These are phyloP conservation scores for Saccharomyces paradoxus DNA, from an alignment of 805 yeast species.

Conservation along the genomic window DNA sequence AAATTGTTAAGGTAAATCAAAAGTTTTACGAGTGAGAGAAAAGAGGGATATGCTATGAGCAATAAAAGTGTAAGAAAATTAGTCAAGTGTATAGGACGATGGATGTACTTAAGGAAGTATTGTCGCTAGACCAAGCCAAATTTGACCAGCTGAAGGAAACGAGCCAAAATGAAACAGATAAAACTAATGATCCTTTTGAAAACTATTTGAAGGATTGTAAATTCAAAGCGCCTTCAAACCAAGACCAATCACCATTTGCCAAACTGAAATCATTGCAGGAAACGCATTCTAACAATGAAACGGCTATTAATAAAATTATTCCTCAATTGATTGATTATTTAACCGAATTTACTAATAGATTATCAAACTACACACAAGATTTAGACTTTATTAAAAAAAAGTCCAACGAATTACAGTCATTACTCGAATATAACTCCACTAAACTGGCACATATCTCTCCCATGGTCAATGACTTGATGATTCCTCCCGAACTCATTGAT, in stretches of 20 bases:
- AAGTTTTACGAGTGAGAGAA: not conserved
- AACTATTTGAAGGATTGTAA: not conserved
- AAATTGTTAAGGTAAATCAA: not conserved
- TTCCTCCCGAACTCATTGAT: slow-evolving; percentile 63
- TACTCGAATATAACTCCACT: slow-evolving; percentile 40
- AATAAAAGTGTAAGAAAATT: not conserved
- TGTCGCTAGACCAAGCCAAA: not conserved
- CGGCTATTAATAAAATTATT: slow-evolving; percentile 23
- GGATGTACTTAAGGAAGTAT: not conserved
- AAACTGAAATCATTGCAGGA: slow-evolving; percentile 12
- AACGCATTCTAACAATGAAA: slow-evolving; percentile 12
- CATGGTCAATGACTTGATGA: slow-evolving; percentile 61
- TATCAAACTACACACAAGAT: slow-evolving; percentile 48
- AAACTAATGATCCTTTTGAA: not conserved
- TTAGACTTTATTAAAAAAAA: slow-evolving; percentile 52
- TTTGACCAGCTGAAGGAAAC: not conserved
- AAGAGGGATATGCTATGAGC: not conserved
- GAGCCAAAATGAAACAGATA: not conserved
- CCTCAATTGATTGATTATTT: slow-evolving; percentile 49
- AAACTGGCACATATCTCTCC: slow-evolving; percentile 56
- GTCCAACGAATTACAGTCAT: slow-evolving; percentile 40
- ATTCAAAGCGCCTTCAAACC: not conserved
- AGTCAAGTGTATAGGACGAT: not conserved
- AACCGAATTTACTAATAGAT: slow-evolving; percentile 47
- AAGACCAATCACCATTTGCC: not conserved